Evolutionary conservation across 139 green algal genomes (phyloP), one percentile per base, ranked within the genome.

Genomic region (Nannochloris sp.): DNA sequence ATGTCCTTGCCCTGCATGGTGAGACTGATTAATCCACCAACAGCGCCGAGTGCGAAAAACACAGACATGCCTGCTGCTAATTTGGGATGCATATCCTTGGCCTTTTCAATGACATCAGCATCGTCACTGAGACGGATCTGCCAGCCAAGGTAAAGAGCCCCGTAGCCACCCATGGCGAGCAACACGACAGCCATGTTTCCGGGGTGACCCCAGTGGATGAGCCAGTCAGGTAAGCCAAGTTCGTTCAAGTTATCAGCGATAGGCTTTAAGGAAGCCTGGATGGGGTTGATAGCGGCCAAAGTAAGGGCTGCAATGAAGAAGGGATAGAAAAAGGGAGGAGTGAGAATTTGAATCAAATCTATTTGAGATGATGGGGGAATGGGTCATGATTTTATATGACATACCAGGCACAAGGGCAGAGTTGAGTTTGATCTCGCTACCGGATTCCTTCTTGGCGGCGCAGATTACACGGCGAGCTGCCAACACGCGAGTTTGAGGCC

Each of bases 41-140:
- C 25, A 3, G 79, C 87, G 13, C 87, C 87, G 33, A 91, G 65
- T 0, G 80, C 70, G 61, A 94, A 95, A 74, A 92, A 94, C 34
- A 88, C 33, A 38, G 79, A 77, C 83, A 90, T 90, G 36, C 76
- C 81, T n/a, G 66, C 53, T 4, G 87, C 77, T 23, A 94, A 74
- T 82, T 89, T 91, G 48, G 87, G 86, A 66, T 94, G 87, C 60
- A 82, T 64, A 55, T 94, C 83, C 61, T 85, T 83, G 1, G 86
- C 87, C 46, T 76, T 82, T 0, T 65, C 71, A 9, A 88, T 60
- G 23, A 81, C 55, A 9, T 70, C 78, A 25, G 56, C 59, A 36
- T 85, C 48, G 13, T 83, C 66, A 13, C 47, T 73, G 2, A 77
- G 12, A 10, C 83, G 72, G 54, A 92, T 82, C 60, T 82, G 68